Percentiles rank a stretch among this genome's conserved stretches.
phyloP scores from a whole-genome alignment of 148 eudicot genomes.

The Cornus controversa region DNA sequence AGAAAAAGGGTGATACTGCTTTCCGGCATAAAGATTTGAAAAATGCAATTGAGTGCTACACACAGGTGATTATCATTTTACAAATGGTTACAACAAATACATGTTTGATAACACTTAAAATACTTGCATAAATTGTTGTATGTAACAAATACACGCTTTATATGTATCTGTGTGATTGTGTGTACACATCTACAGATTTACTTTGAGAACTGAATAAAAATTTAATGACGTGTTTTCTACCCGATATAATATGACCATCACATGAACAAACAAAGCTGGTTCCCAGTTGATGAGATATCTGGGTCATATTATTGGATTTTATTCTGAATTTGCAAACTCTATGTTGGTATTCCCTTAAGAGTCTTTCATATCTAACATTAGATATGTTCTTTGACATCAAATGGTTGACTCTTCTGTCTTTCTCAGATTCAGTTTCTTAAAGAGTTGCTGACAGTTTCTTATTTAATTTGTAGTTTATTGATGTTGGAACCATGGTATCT shows the following conservation, averaged over 20 bases:
- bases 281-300: too few relatives aligned
- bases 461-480: constrained; percentile 46
- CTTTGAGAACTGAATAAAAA: too few relatives aligned
- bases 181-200: too few relatives aligned
- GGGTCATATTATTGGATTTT: background rate
- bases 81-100: background rate
- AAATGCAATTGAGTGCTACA: constrained; percentile 48
- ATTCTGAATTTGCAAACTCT: background rate
- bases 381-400: background rate
- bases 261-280: too few relatives aligned
- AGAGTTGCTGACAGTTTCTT: background rate
- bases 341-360: background rate
- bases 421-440: background rate
- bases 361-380: background rate
- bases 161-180: too few relatives aligned
- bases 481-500: constrained; percentile 55
- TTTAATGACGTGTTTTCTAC: too few relatives aligned
- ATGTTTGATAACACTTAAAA: too few relatives aligned
- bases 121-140: too few relatives aligned
- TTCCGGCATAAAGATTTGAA: constrained; percentile 56
- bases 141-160: too few relatives aligned
- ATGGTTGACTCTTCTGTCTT: background rate
- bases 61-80: constrained; percentile 35
- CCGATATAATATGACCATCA: too few relatives aligned
- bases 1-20: constrained; percentile 59